phyloP scores from a whole-genome alignment of 495 filamentous ascomycete species.

The Staphylotrichum longicolle region DNA sequence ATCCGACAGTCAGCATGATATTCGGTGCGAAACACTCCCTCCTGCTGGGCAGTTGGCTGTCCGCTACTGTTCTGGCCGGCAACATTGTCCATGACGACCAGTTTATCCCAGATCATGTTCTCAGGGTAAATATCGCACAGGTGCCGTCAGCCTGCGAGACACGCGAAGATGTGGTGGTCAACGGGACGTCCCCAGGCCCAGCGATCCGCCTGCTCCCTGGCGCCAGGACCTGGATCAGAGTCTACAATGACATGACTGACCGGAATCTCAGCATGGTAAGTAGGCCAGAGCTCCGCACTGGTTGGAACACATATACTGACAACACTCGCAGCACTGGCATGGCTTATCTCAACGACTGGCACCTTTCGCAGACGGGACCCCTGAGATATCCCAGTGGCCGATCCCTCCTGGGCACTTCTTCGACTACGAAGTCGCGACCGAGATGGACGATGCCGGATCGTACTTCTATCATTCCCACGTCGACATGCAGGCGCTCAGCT shows the following conservation, averaged over 20 bases:
- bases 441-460: slow-evolving; percentile 50
- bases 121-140: slow-evolving; percentile 43
- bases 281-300: too few relatives aligned
- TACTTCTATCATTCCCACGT: slow-evolving; percentile 64
- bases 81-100: slow-evolving; percentile 35
- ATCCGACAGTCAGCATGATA: slow-evolving; percentile 10
- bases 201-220: slow-evolving; percentile 48
- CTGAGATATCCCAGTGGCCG: slow-evolving; percentile 55
- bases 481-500: slow-evolving; percentile 54
- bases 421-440: slow-evolving; percentile 57
- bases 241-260: slow-evolving; percentile 57
- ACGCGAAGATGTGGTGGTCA: slow-evolving; percentile 48
- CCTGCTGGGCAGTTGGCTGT: slow-evolving; percentile 11
- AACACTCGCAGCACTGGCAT: slow-evolving; percentile 56
- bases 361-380: slow-evolving; percentile 57
- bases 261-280: slow-evolving; percentile 56
- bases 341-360: slow-evolving; percentile 54
- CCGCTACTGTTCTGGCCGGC: slow-evolving; percentile 5
- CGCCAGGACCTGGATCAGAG: slow-evolving; percentile 54
- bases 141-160: slow-evolving; percentile 45
- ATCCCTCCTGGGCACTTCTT: slow-evolving; percentile 59
- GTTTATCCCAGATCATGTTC: slow-evolving; percentile 52
- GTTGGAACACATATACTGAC: slow-evolving; percentile 13
- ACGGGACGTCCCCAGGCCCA: slow-evolving; percentile 55
- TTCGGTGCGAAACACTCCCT: background rate